phyloP scores from a whole-genome alignment of 257 asterid genomes.

The Solanum tarijense region DNA sequence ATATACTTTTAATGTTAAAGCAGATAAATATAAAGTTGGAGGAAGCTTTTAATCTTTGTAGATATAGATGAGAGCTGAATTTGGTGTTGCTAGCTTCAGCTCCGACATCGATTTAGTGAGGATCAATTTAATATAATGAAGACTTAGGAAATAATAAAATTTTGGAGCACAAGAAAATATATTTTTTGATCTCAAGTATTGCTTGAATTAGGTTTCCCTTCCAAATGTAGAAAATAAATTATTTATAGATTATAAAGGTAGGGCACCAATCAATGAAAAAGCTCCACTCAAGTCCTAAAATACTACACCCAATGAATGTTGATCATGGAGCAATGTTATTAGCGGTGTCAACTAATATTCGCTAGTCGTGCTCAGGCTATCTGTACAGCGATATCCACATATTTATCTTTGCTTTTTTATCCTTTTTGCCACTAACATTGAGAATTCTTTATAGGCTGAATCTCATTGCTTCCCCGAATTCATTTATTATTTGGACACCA shows the following conservation, averaged over 20 bases:
- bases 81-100: not conserved
- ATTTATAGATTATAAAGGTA: too few relatives aligned
- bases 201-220: not conserved
- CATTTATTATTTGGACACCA: not conserved
- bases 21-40: too few relatives aligned
- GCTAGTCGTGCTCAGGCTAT: not conserved
- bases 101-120: not conserved
- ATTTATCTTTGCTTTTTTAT: not conserved
- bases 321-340: not conserved
- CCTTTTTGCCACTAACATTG: not conserved
- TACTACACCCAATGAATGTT: not conserved
- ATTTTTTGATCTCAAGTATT: not conserved
- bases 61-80: not conserved
- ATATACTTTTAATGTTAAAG: not conserved
- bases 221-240: too few relatives aligned
- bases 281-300: not conserved
- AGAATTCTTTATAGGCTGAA: not conserved
- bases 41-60: too few relatives aligned
- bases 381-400: fast-evolving
- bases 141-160: not conserved
- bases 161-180: not conserved
- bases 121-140: not conserved
- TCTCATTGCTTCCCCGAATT: not conserved
- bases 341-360: not conserved
- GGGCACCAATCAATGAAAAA: not conserved